Evolutionary conservation across 495 filamentous ascomycete genomes (phyloP).

Genomic region (Aspergillus saccharolyticus): DNA sequence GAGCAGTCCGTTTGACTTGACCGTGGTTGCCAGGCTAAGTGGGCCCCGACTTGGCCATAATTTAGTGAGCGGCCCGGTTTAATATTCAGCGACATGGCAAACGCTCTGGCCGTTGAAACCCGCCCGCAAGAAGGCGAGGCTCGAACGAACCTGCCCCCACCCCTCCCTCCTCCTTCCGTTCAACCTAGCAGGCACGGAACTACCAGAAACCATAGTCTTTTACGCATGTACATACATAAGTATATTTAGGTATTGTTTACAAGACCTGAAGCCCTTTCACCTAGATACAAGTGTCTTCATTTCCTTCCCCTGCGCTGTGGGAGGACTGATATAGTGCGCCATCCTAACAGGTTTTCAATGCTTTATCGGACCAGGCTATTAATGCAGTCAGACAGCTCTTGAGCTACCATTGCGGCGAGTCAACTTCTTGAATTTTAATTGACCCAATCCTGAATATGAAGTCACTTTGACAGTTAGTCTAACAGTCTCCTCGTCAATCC

Average conservation of each 20-base stretch:
- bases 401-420: not conserved
- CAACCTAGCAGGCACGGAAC: not conserved
- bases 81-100: constrained; percentile 20
- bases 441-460: not conserved
- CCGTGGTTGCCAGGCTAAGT: constrained; percentile 14
- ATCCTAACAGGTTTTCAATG: not conserved
- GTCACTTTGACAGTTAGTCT: not conserved
- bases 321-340: not conserved
- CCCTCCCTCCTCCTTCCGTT: not conserved
- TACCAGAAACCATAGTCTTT: not conserved
- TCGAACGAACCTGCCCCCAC: constrained; percentile 4
- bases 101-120: constrained; percentile 9
- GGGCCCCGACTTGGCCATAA: constrained; percentile 11
- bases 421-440: not conserved
- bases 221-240: too few relatives aligned
- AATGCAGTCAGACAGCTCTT: not conserved
- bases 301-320: not conserved
- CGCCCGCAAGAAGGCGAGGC: constrained; percentile 1
- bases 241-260: too few relatives aligned
- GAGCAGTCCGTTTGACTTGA: not conserved
- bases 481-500: not conserved
- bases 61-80: constrained; percentile 1
- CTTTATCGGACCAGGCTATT: not conserved
- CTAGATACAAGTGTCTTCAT: too few relatives aligned
- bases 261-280: too few relatives aligned